Evolutionary conservation across 2,329 filamentous ascomycete genomes (phyloP), one percentile per base, ranked within the genome.

Genomic region (Albophoma yamanashiensis): DNA sequence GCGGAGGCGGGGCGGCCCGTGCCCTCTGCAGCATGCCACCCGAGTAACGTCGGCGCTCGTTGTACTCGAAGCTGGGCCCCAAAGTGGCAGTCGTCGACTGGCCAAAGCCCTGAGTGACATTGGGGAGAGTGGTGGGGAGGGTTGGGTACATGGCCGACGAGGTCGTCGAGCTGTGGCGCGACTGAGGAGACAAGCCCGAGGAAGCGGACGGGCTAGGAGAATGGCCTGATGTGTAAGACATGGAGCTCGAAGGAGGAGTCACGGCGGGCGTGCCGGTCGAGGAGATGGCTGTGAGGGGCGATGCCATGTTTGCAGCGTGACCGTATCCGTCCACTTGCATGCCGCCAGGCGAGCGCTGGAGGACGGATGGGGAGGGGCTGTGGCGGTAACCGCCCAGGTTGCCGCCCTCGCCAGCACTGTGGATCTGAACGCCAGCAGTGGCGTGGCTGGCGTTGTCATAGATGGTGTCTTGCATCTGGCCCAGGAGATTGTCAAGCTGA

Each of bases 391-490:
- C 81, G 63, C 80, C 80, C 59, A 82, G 77, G 25, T 38, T n/a
- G 42, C 45, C 55, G 42, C 79, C 71, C 68, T 89, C 87, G 70
- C 91, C 88, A 62, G 86, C 87, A 56, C 86, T 87, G 56, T 89
- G 85, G 63, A 92, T 85, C 67, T 89, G 89, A 61, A 95, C 84
- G 61, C 90, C 89, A 52, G 89, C 88, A 2, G 91, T 90, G 39
- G 91, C 88, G 57, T 92, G 88, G 67, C 87, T 90, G 59, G 92
- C 87, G 73, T 88, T 96, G 76, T 97, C 94, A 71, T 97, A 97
- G 56, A 97, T 91, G 55, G 93, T 97, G 64, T 89, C 87, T 76
- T 97, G 92, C 81, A 97, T 93, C 76, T 97, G 91, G 76, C 96
- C 92, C 59, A 99, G 84, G 73, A 97, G 90, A 70, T 92, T 89